Percentiles rank a stretch among this genome's conserved stretches.
phyloP scores from a whole-genome alignment of 1,284 basidiomycete genomes.

The Marasmius oreades region DNA sequence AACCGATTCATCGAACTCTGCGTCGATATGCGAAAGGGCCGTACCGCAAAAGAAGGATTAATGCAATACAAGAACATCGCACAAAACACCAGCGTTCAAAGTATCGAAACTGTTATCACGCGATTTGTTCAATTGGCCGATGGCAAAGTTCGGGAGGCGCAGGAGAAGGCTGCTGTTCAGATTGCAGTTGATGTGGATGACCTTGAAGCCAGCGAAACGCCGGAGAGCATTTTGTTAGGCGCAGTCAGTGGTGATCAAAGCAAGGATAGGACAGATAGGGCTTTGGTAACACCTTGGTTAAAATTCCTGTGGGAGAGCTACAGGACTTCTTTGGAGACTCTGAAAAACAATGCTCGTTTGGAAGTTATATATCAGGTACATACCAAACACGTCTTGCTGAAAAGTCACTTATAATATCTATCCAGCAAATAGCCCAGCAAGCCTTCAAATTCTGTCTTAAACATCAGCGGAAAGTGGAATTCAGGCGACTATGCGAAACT shows the following conservation, averaged over 20 bases:
- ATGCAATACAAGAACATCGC: conserved; percentile 97
- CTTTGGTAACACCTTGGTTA: conserved; percentile 95
- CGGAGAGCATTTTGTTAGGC: conserved; percentile 86
- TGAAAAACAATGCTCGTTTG: conserved; percentile 95
- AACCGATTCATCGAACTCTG: conserved; percentile 93
- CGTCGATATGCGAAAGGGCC: conserved; percentile 91
- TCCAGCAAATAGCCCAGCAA: conserved; percentile 95
- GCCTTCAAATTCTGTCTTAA: conserved; percentile 96
- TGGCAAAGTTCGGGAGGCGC: conserved; percentile 83
- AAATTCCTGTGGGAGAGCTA: conserved; percentile 99
- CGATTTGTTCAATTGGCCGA: conserved; percentile 88
- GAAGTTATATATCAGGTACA: conserved; percentile 93
- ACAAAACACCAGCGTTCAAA: conserved; percentile 88
- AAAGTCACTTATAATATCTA: too few species aligned
- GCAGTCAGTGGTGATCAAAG: conserved; percentile 90
- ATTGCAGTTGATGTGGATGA: conserved; percentile 82
- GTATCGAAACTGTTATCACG: conserved; percentile 91
- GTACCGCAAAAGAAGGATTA: conserved; percentile 92
- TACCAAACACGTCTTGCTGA: too few species aligned
- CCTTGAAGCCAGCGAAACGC: conserved; percentile 88
- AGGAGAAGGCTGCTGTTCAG: conserved; percentile 77
- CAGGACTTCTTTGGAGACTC: conserved; percentile 92
- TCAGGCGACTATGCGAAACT: conserved; percentile 95
- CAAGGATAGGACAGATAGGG: conserved; percentile 93
- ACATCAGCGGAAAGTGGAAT: conserved; percentile 95